Percentiles rank a stretch among this genome's conserved stretches.
These are phyloP conservation scores for Noccaea caerulescens DNA, from an alignment of 345 rosid species.

Conservation along the genomic window DNA sequence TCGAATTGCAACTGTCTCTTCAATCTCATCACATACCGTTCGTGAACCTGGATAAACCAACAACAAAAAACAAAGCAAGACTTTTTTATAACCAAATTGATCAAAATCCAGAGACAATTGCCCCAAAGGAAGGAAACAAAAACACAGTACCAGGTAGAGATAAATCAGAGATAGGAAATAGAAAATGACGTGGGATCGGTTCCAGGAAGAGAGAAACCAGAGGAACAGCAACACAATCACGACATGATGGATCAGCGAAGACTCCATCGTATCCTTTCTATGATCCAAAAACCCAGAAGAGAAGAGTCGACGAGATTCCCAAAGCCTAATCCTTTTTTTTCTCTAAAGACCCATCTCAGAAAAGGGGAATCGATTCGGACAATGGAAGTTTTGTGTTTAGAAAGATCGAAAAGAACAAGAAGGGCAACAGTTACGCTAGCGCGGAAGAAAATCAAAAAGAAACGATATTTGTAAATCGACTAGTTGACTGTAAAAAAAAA, in stretches of 20 bases:
- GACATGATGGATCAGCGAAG: constrained; percentile 73
- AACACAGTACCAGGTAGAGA: constrained; percentile 67
- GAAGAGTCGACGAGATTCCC: background rate
- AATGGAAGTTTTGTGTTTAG: background rate
- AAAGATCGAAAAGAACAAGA: constrained; percentile 22
- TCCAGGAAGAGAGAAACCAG: constrained; percentile 64
- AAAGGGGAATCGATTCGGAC: constrained; percentile 14
- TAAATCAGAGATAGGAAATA: constrained; percentile 67
- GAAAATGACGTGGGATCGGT: constrained; percentile 57
- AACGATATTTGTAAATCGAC: background rate
- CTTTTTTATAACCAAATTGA: background rate
- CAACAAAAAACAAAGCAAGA: background rate
- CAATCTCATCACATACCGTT: constrained; percentile 66
- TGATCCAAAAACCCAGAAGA: constrained; percentile 30
- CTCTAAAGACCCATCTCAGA: constrained; percentile 12
- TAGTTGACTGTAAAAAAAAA: background rate
- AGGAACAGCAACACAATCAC: constrained; percentile 66
- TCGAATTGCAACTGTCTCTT: constrained; percentile 67
- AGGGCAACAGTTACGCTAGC: constrained; percentile 9
- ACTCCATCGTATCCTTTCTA: constrained; percentile 44
- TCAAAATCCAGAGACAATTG: background rate
- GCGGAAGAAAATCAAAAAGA: constrained; percentile 28
- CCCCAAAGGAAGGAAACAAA: background rate
- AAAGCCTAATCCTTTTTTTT: constrained; percentile 2
- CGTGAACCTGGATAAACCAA: constrained; percentile 64